phyloP scores from a whole-genome alignment of 768 basidiomycete species.

The Termitomyces sp. region DNA sequence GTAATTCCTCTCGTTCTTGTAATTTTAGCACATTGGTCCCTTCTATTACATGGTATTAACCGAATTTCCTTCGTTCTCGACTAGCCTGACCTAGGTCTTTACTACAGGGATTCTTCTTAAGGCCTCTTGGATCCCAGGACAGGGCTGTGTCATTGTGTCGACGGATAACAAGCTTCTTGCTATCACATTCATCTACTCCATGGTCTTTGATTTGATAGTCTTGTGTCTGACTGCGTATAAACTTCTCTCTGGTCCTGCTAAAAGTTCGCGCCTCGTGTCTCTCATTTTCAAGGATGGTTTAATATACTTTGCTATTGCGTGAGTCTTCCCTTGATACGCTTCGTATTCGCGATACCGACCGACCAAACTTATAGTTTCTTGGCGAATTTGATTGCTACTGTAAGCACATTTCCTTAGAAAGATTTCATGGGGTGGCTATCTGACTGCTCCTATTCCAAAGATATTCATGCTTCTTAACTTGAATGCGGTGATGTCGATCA shows the following conservation, averaged over 20 bases:
- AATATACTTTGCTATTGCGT: slow-evolving; percentile 71
- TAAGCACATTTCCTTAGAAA: slow-evolving; percentile 23
- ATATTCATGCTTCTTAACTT: slow-evolving; percentile 63
- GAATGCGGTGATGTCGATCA: slow-evolving; percentile 70
- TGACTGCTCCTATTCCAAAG: slow-evolving; percentile 14
- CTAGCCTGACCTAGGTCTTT: not conserved
- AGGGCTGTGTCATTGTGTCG: slow-evolving; percentile 51
- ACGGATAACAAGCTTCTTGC: slow-evolving; percentile 59
- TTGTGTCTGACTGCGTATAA: slow-evolving; percentile 58
- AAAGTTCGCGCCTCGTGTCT: slow-evolving; percentile 50
- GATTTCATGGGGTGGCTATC: not conserved
- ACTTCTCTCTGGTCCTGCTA: slow-evolving; percentile 37
- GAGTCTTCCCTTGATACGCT: slow-evolving; percentile 19
- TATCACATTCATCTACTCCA: slow-evolving; percentile 66
- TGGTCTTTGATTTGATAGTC: slow-evolving; percentile 65
- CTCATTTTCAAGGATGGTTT: slow-evolving; percentile 71
- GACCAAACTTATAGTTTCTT: slow-evolving; percentile 45
- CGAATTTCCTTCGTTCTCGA: not conserved
- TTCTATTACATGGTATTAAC: slow-evolving; percentile 55
- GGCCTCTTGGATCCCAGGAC: slow-evolving; percentile 44
- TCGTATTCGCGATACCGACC: not conserved
- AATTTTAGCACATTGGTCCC: slow-evolving; percentile 68
- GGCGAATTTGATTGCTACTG: slow-evolving; percentile 62
- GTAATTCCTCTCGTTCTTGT: slow-evolving; percentile 44
- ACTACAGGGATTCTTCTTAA: slow-evolving; percentile 50